phyloP scores from a whole-genome alignment of 257 asterid species.

The Capsicum baccatum region DNA sequence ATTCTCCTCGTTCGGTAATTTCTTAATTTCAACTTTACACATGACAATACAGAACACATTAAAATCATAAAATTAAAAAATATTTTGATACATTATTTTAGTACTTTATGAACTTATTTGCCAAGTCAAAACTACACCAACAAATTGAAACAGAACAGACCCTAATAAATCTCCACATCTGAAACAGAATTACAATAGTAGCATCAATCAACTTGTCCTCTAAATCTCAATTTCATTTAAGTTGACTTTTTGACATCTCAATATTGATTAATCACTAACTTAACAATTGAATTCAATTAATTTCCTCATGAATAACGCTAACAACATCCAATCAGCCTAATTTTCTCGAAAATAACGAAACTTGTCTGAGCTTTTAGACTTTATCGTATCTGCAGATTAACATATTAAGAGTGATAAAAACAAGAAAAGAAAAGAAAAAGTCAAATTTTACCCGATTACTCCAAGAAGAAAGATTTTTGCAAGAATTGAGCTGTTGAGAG shows the following conservation, averaged over 20 bases:
- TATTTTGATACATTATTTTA: no score
- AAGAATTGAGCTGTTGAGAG: slow-evolving; percentile 53
- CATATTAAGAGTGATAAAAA: not conserved
- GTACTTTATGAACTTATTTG: no score
- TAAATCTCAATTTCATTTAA: not conserved
- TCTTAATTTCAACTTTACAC: no score
- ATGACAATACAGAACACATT: no score
- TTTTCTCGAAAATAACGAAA: not conserved
- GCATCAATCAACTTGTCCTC: not conserved
- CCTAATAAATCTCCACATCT: not conserved
- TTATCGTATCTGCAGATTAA: no score
- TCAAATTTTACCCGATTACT: slow-evolving; percentile 62
- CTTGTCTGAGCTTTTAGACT: not conserved
- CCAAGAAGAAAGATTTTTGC: slow-evolving; percentile 71
- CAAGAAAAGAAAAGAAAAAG: no score
- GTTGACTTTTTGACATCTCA: not conserved
- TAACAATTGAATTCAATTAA: not conserved
- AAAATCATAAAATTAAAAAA: no score
- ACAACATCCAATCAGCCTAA: not conserved
- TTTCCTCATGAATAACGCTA: not conserved
- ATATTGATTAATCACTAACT: not conserved
- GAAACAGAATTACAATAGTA: not conserved
- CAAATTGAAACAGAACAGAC: no score
- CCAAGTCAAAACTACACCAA: no score
- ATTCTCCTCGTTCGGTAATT: no score